phyloP scores from a whole-genome alignment of 768 basidiomycete genomes.

The Rhodocollybia butyracea region DNA sequence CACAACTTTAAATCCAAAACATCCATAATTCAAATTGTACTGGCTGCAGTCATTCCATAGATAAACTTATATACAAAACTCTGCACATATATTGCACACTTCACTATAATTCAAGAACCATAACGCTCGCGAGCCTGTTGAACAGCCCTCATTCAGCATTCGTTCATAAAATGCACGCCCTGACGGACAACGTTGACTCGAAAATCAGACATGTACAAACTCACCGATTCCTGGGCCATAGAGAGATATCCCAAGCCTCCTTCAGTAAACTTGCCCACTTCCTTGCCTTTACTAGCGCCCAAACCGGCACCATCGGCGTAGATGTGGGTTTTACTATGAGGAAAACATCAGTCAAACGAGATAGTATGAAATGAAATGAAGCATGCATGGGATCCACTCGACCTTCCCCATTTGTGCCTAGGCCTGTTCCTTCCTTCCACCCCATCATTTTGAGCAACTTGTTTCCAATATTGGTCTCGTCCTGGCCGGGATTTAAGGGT shows the following conservation, averaged over 20 bases:
- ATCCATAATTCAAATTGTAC: not conserved
- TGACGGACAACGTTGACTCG: not conserved
- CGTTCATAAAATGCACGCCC: not conserved
- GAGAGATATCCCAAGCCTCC: conserved; percentile 69
- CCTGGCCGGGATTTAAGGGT: conserved; percentile 68
- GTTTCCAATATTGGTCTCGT: conserved; percentile 86
- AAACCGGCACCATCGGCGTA: conserved; percentile 87
- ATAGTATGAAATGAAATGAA: conserved; percentile 4
- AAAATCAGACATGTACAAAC: conserved; percentile 13
- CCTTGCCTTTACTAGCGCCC: conserved; percentile 90
- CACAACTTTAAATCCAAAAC: not conserved
- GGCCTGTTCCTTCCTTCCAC: conserved; percentile 87
- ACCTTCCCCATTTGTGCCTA: conserved; percentile 82
- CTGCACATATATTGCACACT: no score
- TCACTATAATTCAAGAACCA: conserved; percentile 10
- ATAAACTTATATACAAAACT: no score
- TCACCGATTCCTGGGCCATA: conserved; percentile 70
- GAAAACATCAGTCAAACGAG: not conserved
- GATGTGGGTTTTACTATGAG: conserved; percentile 69
- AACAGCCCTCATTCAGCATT: conserved; percentile 6
- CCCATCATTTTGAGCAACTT: conserved; percentile 97
- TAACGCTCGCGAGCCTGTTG: conserved; percentile 33
- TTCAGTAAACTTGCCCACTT: conserved; percentile 68
- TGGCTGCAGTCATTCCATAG: no score
- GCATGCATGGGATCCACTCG: conserved; percentile 84